Evolutionary conservation across 352 stramenopile genomes (phyloP).

Genomic region (Elongisporangium senticosum): DNA sequence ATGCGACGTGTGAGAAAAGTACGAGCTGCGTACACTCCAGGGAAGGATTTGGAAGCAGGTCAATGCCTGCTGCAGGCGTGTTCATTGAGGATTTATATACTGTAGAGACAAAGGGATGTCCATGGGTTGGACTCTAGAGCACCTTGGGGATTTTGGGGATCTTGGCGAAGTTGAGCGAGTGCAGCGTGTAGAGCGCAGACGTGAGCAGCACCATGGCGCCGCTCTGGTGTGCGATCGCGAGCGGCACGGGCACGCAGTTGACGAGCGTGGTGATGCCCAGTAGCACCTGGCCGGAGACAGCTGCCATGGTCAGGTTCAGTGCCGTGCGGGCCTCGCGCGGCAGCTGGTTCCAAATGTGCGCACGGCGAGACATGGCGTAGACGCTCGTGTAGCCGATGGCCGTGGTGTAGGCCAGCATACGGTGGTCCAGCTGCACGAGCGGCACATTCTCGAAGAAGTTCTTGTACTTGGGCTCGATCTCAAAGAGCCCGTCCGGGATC

Average conservation of each 20-base stretch:
- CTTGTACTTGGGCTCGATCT: constrained; percentile 83
- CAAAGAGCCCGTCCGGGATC: constrained; percentile 93
- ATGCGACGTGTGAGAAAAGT: not conserved
- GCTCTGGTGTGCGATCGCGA: constrained; percentile 95
- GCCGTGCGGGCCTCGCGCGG: constrained; percentile 68
- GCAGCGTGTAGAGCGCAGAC: constrained; percentile 88
- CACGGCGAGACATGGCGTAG: constrained; percentile 62
- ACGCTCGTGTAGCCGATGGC: constrained; percentile 58
- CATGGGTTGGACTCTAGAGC: constrained; percentile 6
- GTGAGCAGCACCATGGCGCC: constrained; percentile 94
- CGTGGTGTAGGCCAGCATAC: constrained; percentile 92
- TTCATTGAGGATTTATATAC: not conserved
- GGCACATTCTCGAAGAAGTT: constrained; percentile 99
- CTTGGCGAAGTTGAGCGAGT: constrained; percentile 86
- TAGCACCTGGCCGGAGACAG: constrained; percentile 75
- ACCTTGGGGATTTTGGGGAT: constrained; percentile 35
- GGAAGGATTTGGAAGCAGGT: not conserved
- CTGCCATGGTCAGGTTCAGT: constrained; percentile 71
- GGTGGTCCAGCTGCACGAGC: constrained; percentile 98
- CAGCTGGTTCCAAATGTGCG: constrained; percentile 83
- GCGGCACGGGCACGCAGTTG: constrained; percentile 93
- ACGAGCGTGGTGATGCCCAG: constrained; percentile 98
- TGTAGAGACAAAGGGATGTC: not conserved
- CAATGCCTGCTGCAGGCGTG: not conserved
- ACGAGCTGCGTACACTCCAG: not conserved